Evolutionary conservation across 116 monocot genomes (phyloP).

Genomic region (Posidonia oceanica): DNA sequence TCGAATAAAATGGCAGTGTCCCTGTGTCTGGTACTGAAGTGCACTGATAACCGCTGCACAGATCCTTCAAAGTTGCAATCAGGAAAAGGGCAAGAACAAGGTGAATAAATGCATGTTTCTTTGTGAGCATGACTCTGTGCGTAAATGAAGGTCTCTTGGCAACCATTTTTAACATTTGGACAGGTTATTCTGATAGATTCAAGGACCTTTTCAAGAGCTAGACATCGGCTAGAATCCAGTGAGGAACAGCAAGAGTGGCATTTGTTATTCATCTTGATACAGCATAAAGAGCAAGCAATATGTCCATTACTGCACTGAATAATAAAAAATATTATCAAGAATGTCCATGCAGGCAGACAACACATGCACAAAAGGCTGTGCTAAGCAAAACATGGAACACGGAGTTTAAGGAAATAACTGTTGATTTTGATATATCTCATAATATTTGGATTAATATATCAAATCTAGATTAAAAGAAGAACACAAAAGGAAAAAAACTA

Average conservation of each 20-base stretch:
- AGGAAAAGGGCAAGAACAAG: constrained; percentile 39
- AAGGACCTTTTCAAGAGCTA: constrained; percentile 62
- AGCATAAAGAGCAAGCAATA: constrained; percentile 52
- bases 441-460: too few relatives aligned
- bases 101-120: constrained; percentile 34
- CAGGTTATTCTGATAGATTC: constrained; percentile 51
- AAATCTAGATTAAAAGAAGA: too few relatives aligned
- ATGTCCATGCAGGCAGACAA: too few relatives aligned
- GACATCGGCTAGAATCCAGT: constrained; percentile 27
- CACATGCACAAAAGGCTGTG: too few relatives aligned
- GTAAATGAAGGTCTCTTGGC: constrained; percentile 26
- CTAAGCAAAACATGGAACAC: too few relatives aligned
- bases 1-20: constrained; percentile 4
- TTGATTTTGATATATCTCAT: too few relatives aligned
- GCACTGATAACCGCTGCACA: constrained; percentile 14
- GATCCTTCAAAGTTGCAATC: constrained; percentile 37
- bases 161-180: constrained; percentile 35
- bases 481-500: too few relatives aligned
- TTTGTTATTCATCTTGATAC: constrained; percentile 34
- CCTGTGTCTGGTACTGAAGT: constrained; percentile 22
- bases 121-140: constrained; percentile 20
- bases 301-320: constrained; percentile 77
- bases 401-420: too few relatives aligned
- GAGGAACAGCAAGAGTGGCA: constrained; percentile 42
- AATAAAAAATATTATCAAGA: neutral